Percentiles rank a stretch among this genome's conserved stretches.
Conservation (phyloP, 148 eudicot genomes). For the Amaranthus cruentus region DNA sequence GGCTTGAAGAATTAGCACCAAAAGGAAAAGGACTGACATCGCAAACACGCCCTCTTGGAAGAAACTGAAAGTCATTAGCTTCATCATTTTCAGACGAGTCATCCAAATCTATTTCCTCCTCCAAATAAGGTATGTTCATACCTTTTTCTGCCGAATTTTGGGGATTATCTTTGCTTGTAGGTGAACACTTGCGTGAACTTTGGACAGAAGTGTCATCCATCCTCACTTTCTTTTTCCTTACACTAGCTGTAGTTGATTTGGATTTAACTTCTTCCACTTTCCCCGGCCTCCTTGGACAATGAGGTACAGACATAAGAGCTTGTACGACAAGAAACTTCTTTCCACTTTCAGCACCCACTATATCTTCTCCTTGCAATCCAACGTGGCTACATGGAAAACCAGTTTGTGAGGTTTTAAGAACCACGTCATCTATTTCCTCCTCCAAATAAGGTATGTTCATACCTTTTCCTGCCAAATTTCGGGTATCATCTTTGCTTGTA, state of each 20-base stretch:
- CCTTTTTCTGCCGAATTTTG: constrained; percentile 14
- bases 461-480: constrained; percentile 15
- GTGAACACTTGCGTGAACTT: constrained; percentile 21
- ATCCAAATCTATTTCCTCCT: constrained; percentile 16
- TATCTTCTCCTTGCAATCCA: constrained; percentile 8
- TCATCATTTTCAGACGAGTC: constrained; percentile 22
- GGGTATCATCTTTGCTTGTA: constrained; percentile 14
- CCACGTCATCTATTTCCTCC: constrained; percentile 7
- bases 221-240: constrained; percentile 25
- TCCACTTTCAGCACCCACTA: constrained; percentile 17
- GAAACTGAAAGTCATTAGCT: constrained; percentile 24
- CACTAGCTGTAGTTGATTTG: constrained; percentile 9
- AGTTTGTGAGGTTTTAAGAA: not conserved
- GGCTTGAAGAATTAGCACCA: constrained; percentile 38
- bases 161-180: constrained; percentile 14
- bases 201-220: constrained; percentile 16
- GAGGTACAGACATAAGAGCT: constrained; percentile 44
- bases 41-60: constrained; percentile 11
- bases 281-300: constrained; percentile 30
- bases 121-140: constrained; percentile 16
- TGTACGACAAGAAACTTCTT: constrained; percentile 28
- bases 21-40: constrained; percentile 43
- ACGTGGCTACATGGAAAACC: not conserved
- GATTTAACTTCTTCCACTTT: constrained; percentile 16
- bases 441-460: constrained; percentile 15